Evolutionary conservation across 768 basidiomycete genomes (phyloP).

Genomic region (Panus rudis): DNA sequence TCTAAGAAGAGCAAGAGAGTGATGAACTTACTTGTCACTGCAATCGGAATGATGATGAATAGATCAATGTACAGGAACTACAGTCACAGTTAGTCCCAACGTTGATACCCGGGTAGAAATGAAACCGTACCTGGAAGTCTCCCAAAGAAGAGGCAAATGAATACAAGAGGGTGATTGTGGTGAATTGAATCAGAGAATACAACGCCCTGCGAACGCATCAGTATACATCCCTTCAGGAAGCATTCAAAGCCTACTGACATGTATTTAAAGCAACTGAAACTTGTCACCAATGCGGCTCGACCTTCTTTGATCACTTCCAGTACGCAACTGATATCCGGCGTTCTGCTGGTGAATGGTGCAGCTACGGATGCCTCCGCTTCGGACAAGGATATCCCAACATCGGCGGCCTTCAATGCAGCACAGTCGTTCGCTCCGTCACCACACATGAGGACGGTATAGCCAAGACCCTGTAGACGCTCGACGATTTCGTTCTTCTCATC

Average conservation of each 20-base stretch:
- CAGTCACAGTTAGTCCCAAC: constrained; percentile 5
- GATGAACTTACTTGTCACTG: constrained; percentile 77
- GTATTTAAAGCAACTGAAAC: constrained; percentile 99
- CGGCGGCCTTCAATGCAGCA: constrained; percentile 95
- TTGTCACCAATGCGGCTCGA: constrained; percentile 90
- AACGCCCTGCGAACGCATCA: constrained; percentile 61
- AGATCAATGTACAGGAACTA: constrained; percentile 97
- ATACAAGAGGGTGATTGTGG: constrained; percentile 92
- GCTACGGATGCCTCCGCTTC: constrained; percentile 99
- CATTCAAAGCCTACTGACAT: constrained; percentile 57
- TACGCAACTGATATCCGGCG: constrained; percentile 92
- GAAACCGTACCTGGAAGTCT: constrained; percentile 76
- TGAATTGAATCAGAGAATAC: constrained; percentile 98
- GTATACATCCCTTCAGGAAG: constrained; percentile 7
- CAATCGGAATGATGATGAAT: constrained; percentile 95
- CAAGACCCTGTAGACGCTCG: constrained; percentile 85
- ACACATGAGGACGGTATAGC: constrained; percentile 97
- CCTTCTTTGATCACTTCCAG: constrained; percentile 97
- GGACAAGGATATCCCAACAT: constrained; percentile 93
- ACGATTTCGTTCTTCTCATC: constrained; percentile 99
- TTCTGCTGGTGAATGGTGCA: constrained; percentile 92
- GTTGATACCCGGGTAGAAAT: not conserved
- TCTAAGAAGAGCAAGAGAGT: not conserved
- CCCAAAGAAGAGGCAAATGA: constrained; percentile 95
- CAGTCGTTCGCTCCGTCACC: constrained; percentile 99